Evolutionary conservation across 169 alveolate genomes (phyloP), one percentile per base, ranked within the genome.

Genomic region (Amoebophrya sp.): DNA sequence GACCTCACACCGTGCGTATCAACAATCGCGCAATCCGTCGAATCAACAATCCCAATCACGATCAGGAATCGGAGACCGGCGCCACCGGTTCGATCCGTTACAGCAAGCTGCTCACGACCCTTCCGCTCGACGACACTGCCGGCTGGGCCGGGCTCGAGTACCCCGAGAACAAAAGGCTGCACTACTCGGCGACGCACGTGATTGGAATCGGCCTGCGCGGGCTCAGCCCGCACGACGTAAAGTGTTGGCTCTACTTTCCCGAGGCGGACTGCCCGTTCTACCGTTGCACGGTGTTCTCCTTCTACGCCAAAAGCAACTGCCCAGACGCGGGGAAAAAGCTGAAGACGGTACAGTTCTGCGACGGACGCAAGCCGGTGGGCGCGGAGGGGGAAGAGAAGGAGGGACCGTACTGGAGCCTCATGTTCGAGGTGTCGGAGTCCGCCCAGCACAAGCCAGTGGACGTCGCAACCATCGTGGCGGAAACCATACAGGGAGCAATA

Each of bases 201-300:
- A 43, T 89, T 45, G 91, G 91, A 2, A 10, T 89, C 88, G 91
- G 91, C 0, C 2, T 89, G n/a, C 58, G 69, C 29, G 91, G 91
- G 31, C 26, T 15, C 41, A 15, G 41, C 18, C 91, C 58, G 0
- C 91, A 40, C 40, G 69, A 89, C 29, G 0, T 26, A 23, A 89
- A 89, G 48, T 40, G 70, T 15, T 89, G 91, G 91, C 34, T 89
- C 69, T 89, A 89, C 48, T 89, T 45, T 88, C 91, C 91, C 34
- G 91, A 89, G 38, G 91, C 43, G 26, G 41, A 89, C 78, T 40
- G 48, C 29, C 91, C 91, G 34, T 89, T 89, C 38, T 89, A 89
- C 39, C 87, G 91, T 7, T 34, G 88, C 88, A 89, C 91, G 40
- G 91, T 89, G 40, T 41, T 89, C 39, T 45, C 88, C 31, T n/a